Evolutionary conservation across 108 stramenopile species (phyloP).

Genomic region (Skeletonema grethae): DNA sequence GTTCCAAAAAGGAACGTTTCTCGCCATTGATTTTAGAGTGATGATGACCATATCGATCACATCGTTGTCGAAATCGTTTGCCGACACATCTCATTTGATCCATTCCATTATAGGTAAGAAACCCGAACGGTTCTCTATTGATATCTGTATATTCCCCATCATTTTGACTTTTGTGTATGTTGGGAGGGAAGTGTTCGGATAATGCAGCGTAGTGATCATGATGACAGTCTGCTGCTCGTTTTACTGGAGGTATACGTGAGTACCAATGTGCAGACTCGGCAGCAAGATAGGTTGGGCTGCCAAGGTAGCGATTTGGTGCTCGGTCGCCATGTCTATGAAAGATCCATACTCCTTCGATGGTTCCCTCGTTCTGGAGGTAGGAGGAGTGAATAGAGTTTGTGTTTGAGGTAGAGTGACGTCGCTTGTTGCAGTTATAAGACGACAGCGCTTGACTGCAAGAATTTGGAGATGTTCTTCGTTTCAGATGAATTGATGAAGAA

Average conservation of each 20-base stretch:
- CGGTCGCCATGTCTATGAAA: conserved; percentile 84
- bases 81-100: conserved; percentile 67
- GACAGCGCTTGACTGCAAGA: neutral
- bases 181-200: conserved; percentile 49
- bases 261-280: conserved; percentile 65
- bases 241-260: conserved; percentile 46
- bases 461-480: neutral
- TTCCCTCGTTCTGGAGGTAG: conserved; percentile 44
- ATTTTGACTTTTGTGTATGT: conserved; percentile 48
- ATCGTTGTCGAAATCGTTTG: conserved; percentile 46
- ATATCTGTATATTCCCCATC: conserved; percentile 48
- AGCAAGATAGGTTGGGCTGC: conserved; percentile 26
- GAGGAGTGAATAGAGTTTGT: neutral
- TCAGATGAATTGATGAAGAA: conserved; percentile 1
- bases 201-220: conserved; percentile 27
- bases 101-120: conserved; percentile 69
- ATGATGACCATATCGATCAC: conserved; percentile 51
- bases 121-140: conserved; percentile 64
- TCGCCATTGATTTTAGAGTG: neutral
- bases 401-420: neutral
- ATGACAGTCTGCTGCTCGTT: conserved; percentile 14
- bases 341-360: conserved; percentile 67
- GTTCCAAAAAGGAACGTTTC: conserved; percentile 49
- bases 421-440: neutral
- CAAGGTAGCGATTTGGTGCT: conserved; percentile 59